A percentile compares a stretch with the other conserved stretches of the same genome.
Conservation (phyloP, 2,329 filamentous ascomycete species). For the Aspergillus hortae region DNA sequence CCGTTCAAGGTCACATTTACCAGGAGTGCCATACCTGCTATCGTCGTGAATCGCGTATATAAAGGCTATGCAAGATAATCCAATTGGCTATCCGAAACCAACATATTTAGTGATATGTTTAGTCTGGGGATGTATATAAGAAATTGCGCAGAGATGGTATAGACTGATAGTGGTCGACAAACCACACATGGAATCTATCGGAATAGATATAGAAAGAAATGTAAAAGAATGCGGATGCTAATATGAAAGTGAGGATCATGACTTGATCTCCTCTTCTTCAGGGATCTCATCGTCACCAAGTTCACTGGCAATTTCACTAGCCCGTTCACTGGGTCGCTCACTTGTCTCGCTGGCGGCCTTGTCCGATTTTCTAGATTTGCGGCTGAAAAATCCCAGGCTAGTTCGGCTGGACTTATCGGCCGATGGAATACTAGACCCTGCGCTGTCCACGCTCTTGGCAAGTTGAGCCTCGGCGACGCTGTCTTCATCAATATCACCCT, state of each 20-base stretch:
- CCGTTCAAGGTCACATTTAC: too few relatives aligned
- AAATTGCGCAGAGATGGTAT: background rate
- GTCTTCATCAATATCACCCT: conserved; percentile 46
- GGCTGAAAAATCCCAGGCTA: conserved; percentile 46
- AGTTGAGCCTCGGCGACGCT: conserved; percentile 36
- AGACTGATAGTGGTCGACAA: background rate
- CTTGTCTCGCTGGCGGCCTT: conserved; percentile 42
- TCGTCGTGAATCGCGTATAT: too few relatives aligned
- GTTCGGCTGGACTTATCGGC: conserved; percentile 42
- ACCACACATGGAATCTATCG: background rate
- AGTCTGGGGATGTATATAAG: background rate
- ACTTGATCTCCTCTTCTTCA: conserved; percentile 22
- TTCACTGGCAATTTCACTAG: conserved; percentile 35
- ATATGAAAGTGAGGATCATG: background rate
- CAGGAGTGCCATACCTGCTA: too few relatives aligned
- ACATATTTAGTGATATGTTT: background rate
- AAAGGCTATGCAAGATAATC: background rate
- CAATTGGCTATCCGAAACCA: background rate
- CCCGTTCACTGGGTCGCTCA: conserved; percentile 41
- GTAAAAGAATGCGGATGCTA: background rate
- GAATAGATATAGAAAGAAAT: background rate
- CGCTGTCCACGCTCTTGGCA: conserved; percentile 43
- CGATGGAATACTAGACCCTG: conserved; percentile 38
- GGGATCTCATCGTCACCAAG: conserved; percentile 40
- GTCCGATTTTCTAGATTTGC: conserved; percentile 44